phyloP scores from a whole-genome alignment of 768 basidiomycete genomes.

The Candolleomyces aberdarensis region DNA sequence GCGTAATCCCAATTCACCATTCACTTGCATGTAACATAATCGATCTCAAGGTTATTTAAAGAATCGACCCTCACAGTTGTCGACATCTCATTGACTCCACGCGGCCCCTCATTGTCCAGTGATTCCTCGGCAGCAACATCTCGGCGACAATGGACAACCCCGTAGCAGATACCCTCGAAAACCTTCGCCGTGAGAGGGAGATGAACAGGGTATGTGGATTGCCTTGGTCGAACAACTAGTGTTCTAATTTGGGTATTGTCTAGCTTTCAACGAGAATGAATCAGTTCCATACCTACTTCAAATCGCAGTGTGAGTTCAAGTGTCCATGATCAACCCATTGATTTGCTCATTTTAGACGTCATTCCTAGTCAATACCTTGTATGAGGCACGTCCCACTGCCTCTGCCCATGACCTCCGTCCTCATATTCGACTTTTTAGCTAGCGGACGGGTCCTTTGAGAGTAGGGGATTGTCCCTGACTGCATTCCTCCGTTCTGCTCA shows the following conservation, averaged over 20 bases:
- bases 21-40: too few species aligned
- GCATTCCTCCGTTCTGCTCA: conserved; percentile 39
- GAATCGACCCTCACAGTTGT: background rate
- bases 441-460: conserved; percentile 49
- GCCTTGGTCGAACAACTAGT: background rate
- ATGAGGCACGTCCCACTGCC: conserved; percentile 31
- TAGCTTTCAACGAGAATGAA: conserved; percentile 33
- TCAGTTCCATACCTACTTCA: conserved; percentile 41
- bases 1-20: too few species aligned
- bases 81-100: background rate
- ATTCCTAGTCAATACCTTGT: conserved; percentile 38
- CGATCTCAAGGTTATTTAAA: background rate
- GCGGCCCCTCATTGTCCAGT: background rate
- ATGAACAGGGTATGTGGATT: background rate
- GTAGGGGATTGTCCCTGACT: conserved; percentile 39
- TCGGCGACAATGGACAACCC: background rate
- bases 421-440: conserved; percentile 27
- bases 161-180: background rate
- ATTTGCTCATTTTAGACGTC: background rate
- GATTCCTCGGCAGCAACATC: background rate
- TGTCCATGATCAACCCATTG: background rate
- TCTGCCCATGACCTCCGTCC: background rate
- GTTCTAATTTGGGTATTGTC: background rate
- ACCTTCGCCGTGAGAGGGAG: background rate
- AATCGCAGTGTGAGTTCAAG: conserved; percentile 40